Conservation (phyloP, 1,139 yeast genomes). For the Arxiozyma telluris region DNA sequence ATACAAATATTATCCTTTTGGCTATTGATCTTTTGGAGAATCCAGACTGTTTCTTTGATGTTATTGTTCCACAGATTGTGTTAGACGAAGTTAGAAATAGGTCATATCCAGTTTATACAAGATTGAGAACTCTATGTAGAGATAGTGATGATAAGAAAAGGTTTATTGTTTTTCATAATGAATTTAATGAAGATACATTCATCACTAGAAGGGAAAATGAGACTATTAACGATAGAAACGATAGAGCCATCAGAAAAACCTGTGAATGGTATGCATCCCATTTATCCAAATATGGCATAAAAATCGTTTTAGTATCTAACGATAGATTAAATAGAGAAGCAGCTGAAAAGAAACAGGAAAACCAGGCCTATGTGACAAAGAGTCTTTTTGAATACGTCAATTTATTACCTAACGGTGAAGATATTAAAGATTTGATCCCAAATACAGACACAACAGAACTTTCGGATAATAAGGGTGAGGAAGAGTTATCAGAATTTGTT, state of each 20-base stretch:
- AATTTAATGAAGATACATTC: constrained; percentile 67
- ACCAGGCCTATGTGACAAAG: constrained; percentile 40
- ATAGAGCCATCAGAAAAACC: constrained; percentile 75
- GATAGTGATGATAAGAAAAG: constrained; percentile 63
- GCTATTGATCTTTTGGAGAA: constrained; percentile 87
- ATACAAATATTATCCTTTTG: constrained; percentile 79
- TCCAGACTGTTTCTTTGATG: constrained; percentile 71
- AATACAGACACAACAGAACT: constrained; percentile 34
- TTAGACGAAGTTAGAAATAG: constrained; percentile 86
- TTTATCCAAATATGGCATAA: constrained; percentile 40
- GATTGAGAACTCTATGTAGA: constrained; percentile 63
- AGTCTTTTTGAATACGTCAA: constrained; percentile 60
- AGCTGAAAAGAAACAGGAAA: constrained; percentile 39
- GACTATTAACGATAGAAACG: constrained; percentile 81
- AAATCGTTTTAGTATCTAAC: constrained; percentile 62
- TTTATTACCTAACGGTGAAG: constrained; percentile 65
- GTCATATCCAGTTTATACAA: constrained; percentile 79
- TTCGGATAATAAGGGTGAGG: constrained; percentile 15
- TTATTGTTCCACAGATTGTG: constrained; percentile 87
- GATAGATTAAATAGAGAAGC: constrained; percentile 59
- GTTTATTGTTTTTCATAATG: constrained; percentile 88
- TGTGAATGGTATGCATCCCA: constrained; percentile 68
- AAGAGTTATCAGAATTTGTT: constrained; percentile 41
- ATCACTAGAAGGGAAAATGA: constrained; percentile 57
- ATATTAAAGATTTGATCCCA: constrained; percentile 75